Conservation (phyloP, 192 early-diverging fungal species). For the Mortierella claussenii region DNA sequence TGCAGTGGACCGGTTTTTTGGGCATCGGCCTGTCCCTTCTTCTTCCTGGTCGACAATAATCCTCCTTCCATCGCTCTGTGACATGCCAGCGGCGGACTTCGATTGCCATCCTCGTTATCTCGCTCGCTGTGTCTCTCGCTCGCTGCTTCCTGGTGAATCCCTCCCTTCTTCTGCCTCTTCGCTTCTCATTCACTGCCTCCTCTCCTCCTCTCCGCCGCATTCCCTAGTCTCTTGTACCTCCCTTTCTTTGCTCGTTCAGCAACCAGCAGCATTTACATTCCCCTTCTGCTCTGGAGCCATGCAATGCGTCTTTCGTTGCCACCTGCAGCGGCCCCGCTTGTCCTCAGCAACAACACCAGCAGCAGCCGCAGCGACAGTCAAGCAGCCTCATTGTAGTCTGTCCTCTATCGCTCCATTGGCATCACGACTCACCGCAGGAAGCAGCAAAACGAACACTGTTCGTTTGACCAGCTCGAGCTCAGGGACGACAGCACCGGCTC, state of each 20-base stretch:
- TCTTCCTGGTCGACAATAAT: no score
- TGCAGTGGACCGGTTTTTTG: not conserved
- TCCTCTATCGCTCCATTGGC: no score
- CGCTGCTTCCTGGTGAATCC: not conserved
- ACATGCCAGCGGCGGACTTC: no score
- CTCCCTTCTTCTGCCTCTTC: not conserved
- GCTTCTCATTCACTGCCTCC: not conserved
- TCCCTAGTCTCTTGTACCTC: not conserved
- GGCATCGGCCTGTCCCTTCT: no score
- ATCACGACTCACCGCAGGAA: no score
- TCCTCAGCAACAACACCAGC: not conserved
- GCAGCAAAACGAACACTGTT: no score
- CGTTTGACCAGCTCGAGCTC: not conserved
- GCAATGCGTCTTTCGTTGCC: constrained; percentile 39
- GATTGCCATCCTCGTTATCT: no score
- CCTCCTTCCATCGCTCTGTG: no score
- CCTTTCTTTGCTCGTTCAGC: no score
- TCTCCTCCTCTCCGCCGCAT: not conserved
- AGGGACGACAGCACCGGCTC: not conserved
- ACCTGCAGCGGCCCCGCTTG: constrained; percentile 13
- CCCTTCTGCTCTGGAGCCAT: constrained; percentile 15
- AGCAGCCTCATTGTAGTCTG: no score
- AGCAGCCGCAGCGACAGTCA: constrained; percentile 1
- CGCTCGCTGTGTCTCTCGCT: no score
- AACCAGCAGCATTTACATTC: not conserved